Conservation (phyloP, 2,329 filamentous ascomycete species). For the Didymella segeticola region DNA sequence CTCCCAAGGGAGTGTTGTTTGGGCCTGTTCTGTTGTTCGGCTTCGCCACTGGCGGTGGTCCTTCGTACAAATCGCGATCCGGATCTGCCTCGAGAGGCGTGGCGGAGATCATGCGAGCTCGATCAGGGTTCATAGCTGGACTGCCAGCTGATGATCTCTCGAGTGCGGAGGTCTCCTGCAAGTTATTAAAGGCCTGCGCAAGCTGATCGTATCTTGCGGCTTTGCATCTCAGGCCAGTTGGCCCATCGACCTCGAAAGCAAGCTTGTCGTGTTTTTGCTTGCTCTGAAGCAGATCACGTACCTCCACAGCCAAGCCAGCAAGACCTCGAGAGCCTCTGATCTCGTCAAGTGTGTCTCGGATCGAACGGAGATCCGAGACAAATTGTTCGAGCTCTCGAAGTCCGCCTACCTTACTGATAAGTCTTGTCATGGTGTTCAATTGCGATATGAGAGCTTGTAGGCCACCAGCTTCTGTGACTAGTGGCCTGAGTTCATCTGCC, state of each 20-base stretch:
- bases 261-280: slow-evolving; percentile 10
- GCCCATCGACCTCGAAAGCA: not conserved
- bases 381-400: slow-evolving; percentile 18
- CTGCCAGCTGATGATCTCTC: not conserved
- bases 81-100: slow-evolving; percentile 17
- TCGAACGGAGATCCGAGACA: slow-evolving; percentile 15
- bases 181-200: slow-evolving; percentile 12
- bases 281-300: slow-evolving; percentile 4
- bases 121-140: slow-evolving; percentile 20
- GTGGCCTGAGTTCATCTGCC: slow-evolving; percentile 21
- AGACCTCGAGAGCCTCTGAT: slow-evolving; percentile 17
- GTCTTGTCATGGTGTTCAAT: slow-evolving; percentile 3
- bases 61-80: slow-evolving; percentile 25
- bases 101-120: slow-evolving; percentile 19
- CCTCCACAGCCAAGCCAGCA: slow-evolving; percentile 13
- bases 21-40: slow-evolving; percentile 22
- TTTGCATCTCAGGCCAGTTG: slow-evolving; percentile 7
- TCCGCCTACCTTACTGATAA: slow-evolving; percentile 21
- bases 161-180: not conserved
- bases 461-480: slow-evolving; percentile 24
- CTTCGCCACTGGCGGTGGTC: slow-evolving; percentile 4
- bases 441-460: slow-evolving; percentile 19
- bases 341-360: slow-evolving; percentile 19
- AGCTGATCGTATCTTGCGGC: slow-evolving; percentile 24
- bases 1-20: slow-evolving; percentile 24